Conservation (phyloP, 2,329 filamentous ascomycete genomes). For the Colletotrichum chrysophilum region DNA sequence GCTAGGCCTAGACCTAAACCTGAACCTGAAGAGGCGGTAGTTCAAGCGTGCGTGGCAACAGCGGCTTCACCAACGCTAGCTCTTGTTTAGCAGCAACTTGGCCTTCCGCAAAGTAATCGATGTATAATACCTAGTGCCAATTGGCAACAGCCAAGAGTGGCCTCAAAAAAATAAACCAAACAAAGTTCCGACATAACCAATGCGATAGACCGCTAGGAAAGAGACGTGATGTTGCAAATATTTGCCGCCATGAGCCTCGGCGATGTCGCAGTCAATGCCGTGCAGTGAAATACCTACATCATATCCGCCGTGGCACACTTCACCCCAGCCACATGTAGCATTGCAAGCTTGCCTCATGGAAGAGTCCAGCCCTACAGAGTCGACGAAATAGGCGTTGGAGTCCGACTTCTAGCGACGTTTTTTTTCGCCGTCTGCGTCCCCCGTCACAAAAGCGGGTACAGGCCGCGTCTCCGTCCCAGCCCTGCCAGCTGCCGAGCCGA, state of each 20-base stretch:
- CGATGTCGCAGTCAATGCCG: not conserved
- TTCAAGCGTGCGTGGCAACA: not conserved
- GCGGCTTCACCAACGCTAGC: not conserved
- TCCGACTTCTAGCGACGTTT: not conserved
- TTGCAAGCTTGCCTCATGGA: not conserved
- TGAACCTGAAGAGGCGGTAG: not conserved
- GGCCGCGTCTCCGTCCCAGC: slow-evolving; percentile 17
- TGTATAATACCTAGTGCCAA: slow-evolving; percentile 1
- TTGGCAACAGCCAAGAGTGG: not conserved
- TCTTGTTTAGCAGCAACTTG: not conserved
- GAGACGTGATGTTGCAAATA: not conserved
- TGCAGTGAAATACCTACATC: not conserved
- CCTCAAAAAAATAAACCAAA: not conserved
- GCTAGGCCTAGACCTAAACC: not conserved
- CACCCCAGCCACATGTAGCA: slow-evolving; percentile 14
- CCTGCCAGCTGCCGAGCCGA: slow-evolving; percentile 14
- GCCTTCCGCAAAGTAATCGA: not conserved
- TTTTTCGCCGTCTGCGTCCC: slow-evolving; percentile 1
- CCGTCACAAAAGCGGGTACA: slow-evolving; percentile 12
- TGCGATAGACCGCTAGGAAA: not conserved
- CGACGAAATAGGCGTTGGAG: not conserved
- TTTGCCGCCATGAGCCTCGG: not conserved
- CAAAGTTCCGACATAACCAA: not conserved
- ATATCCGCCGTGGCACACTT: slow-evolving; percentile 4
- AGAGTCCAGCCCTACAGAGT: slow-evolving; percentile 5